Evolutionary conservation across 2,329 filamentous ascomycete genomes (phyloP), one percentile per base, ranked within the genome.

Genomic region (Arthrobotrys conoides): DNA sequence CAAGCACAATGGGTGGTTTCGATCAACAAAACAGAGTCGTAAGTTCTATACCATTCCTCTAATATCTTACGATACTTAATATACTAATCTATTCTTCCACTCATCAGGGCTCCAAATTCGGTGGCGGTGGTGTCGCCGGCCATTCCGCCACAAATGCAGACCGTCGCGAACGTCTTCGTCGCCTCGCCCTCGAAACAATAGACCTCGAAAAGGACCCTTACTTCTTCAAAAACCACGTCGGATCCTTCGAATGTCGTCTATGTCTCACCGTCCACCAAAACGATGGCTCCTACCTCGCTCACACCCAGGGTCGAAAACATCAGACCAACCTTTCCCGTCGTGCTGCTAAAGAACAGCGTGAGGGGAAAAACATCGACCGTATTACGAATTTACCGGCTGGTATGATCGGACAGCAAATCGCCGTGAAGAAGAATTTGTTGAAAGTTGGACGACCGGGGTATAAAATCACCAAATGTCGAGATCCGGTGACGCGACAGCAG

Each of bases 151-250:
- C 94, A 80, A 98, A 98, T 85, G 95, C 96, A 81, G 96, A 98
- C 89, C 93, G 96, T 76, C 93, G 96, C 84, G 96, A 99, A 86
- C 94, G 96, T 80, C 91, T 99, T 46, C 94, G 95, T 85, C 97
- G 97, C 87, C 94, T 99, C 84, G 96, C 96, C 75, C 93, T 99
- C 83, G 96, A 99, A 87, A 96, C 94, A 71, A 99, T 99, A 88
- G 95, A 98, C 87, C 92, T 98, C 80, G 96, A 98, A 86, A 98
- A 97, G 87, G 96, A 99, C 86, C 96, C 96, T 0, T 99, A 98
- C 89, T 97, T 98, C 88, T 99, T 99, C 91, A 97, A 97, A 85
- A 99, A 99, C 88, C 95, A 99, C 86, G 93, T 98, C 83, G 96
- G 96, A 83, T 96, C 92, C 83, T 99, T 97, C 86, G 96, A 99